Base-by-base conservation (phyloP, 257 asterid genomes). In the Fraxinus americana region DNA sequence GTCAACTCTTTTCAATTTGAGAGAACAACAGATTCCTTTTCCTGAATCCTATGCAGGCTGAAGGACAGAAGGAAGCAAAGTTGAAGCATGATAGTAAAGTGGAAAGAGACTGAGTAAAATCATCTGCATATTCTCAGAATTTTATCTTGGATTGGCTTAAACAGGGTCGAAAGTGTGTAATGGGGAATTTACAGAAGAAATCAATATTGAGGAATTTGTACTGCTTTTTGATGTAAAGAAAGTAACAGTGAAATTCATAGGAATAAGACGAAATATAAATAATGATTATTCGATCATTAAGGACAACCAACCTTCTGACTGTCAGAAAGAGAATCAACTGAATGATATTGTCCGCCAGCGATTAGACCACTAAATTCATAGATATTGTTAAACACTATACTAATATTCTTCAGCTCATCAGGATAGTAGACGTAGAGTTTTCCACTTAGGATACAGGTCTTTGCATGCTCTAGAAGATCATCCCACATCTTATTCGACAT, bases 401-500 rank as follows among this genome's bases (percentile, higher is more conserved):
- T 98, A 69, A 91, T 84, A 59, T 92, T 89, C 78, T 91, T 90
- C 65, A 89, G 85, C 77, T 92, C 98, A 23, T 94, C 97, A 23
- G 97, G 94, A 85, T 92, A 94, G 84, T 94, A 94, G 34, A 94
- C 93, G 52, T 94, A 92, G 45, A 89, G 89, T 79, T 92, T 94
- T 78, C 94, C 98, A 81, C 98, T 87, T 79, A 94, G 85, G 67
- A 87, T 93, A 66, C 99, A 96, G 52, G 99, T 96, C 94, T 93
- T 93, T 6, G 99, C 88, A 81, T 96, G 99, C 80, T 96, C 97
- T 70, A 89, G 87, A 25, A 96, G 97, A 82, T 83, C 88, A 7
- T 96, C 99, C 99, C 99, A 96, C 98, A 92, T 96, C 88, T 88
- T 93, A 79, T 96, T 96, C 48, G 98, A 96, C 97, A 94, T 94